Percentiles rank a stretch among this genome's conserved stretches.
phyloP scores from a whole-genome alignment of 2,329 filamentous ascomycete species.

The Hypoxylon sp. region DNA sequence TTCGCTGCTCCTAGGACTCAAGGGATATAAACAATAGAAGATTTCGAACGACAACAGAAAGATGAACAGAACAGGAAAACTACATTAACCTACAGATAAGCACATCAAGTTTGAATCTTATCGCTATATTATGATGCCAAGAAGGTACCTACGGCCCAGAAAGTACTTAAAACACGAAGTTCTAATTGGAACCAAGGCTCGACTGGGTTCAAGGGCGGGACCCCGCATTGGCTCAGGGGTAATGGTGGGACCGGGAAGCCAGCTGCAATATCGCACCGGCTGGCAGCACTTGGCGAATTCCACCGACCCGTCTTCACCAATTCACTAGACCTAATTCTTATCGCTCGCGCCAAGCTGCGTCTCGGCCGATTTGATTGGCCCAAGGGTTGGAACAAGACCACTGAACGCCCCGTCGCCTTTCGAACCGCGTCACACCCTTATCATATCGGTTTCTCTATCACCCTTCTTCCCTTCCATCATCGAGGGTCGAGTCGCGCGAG shows the following conservation, averaged over 20 bases:
- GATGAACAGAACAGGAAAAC: no score
- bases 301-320: not conserved
- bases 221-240: slow-evolving; percentile 14
- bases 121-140: no score
- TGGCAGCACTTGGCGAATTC: not conserved
- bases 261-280: not conserved
- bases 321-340: slow-evolving; percentile 5
- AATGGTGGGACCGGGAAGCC: not conserved
- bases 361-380: slow-evolving; percentile 6
- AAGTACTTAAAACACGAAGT: not conserved
- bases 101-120: no score
- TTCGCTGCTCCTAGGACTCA: not conserved
- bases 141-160: not conserved
- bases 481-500: slow-evolving; percentile 30
- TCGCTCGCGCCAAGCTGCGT: slow-evolving; percentile 6
- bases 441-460: slow-evolving; percentile 9
- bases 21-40: not conserved
- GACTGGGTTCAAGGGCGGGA: not conserved
- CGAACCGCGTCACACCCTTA: slow-evolving; percentile 6
- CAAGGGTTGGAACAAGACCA: slow-evolving; percentile 18
- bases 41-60: no score
- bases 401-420: slow-evolving; percentile 1
- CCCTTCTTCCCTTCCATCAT: slow-evolving; percentile 12
- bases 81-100: no score
- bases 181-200: not conserved